These are phyloP conservation scores for Thuidium tamariscinum DNA, from an alignment of 225 moss, liverwort and hornwort species.

Conservation along the genomic window DNA sequence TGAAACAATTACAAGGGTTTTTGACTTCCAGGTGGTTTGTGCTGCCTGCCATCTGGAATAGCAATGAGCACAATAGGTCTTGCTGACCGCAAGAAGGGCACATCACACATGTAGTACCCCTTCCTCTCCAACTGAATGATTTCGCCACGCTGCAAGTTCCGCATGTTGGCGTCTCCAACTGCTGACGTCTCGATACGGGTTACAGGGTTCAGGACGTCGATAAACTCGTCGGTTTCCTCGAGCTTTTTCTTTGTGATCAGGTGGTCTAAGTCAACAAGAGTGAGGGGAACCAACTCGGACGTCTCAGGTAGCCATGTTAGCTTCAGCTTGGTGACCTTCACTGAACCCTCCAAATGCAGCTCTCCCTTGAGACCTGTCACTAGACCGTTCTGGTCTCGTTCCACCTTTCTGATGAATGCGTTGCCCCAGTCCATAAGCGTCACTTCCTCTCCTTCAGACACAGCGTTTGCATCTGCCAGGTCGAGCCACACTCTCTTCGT, in stretches of 20 bases:
- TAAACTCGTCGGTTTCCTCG: slow-evolving; percentile 66
- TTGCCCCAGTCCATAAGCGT: slow-evolving; percentile 91
- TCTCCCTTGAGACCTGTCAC: slow-evolving; percentile 54
- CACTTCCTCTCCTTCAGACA: slow-evolving; percentile 67
- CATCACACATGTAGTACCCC: slow-evolving; percentile 73
- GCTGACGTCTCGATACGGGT: slow-evolving; percentile 58
- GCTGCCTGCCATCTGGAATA: slow-evolving; percentile 77
- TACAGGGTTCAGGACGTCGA: slow-evolving; percentile 47
- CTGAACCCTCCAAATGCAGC: slow-evolving; percentile 66
- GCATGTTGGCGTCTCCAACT: slow-evolving; percentile 67
- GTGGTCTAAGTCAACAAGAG: slow-evolving; percentile 67
- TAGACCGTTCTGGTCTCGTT: slow-evolving; percentile 40
- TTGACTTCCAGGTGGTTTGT: slow-evolving; percentile 34
- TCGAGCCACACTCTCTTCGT: slow-evolving; percentile 68
- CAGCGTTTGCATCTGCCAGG: slow-evolving; percentile 43
- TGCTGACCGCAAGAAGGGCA: slow-evolving; percentile 31
- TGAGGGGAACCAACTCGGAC: slow-evolving; percentile 54
- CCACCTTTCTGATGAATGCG: slow-evolving; percentile 46
- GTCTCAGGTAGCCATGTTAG: slow-evolving; percentile 73
- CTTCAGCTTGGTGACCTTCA: slow-evolving; percentile 68
- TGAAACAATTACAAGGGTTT: not conserved
- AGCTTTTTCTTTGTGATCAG: slow-evolving; percentile 80
- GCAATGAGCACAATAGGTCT: slow-evolving; percentile 66
- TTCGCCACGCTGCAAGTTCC: slow-evolving; percentile 63
- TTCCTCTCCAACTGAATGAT: slow-evolving; percentile 76